A percentile compares a stretch with the other conserved stretches of the same genome.
These are phyloP conservation scores for maize (Zea mays) DNA, from an alignment of 176 grass and related monocot species.

Conservation along the genomic window DNA sequence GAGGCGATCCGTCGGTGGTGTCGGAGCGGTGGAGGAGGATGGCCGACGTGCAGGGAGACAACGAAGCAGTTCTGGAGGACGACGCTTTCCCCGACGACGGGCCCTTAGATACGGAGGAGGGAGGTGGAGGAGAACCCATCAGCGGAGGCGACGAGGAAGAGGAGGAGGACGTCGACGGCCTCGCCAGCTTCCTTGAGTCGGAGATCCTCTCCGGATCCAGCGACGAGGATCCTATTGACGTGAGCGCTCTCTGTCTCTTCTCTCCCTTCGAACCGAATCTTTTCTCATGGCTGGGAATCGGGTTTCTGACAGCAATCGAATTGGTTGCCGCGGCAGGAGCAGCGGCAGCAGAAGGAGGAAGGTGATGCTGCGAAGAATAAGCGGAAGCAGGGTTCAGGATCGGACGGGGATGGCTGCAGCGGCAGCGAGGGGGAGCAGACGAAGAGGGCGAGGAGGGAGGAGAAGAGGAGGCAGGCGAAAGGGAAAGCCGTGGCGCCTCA, in stretches of 20 bases:
- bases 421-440: constrained; percentile 36
- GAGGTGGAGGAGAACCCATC: not conserved
- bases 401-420: constrained; percentile 6
- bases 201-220: constrained; percentile 75
- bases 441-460: constrained; percentile 46
- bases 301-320: not conserved
- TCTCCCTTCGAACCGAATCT: not conserved
- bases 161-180: constrained; percentile 69
- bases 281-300: not conserved
- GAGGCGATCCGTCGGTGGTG: constrained; percentile 44
- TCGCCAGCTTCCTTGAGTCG: constrained; percentile 77
- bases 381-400: constrained; percentile 29
- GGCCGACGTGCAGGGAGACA: not conserved
- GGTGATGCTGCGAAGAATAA: constrained; percentile 19
- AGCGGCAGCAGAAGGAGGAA: not conserved
- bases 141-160: constrained; percentile 28
- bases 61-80: not conserved
- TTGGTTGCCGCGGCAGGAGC: not conserved
- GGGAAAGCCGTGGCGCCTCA: constrained; percentile 46
- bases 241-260: constrained; percentile 22
- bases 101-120: not conserved
- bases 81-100: not conserved
- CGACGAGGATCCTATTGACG: constrained; percentile 25
- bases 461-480: constrained; percentile 35
- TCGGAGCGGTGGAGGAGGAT: constrained; percentile 27